Conservation (phyloP, 352 stramenopile species). For the Thalassiosira livingstoniorum region DNA sequence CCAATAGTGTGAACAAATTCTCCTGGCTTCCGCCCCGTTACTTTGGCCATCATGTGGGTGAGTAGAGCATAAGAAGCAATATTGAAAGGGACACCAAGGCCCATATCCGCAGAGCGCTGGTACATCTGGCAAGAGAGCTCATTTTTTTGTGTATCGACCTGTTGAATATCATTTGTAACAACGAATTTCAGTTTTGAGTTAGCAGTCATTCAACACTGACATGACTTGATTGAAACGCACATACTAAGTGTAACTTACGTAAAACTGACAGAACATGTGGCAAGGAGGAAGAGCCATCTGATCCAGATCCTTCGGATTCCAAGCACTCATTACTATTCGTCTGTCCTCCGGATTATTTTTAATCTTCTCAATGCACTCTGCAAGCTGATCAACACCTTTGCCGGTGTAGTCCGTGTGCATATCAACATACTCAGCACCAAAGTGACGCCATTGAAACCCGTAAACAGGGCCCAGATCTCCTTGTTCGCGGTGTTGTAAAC, state of each 20-base stretch:
- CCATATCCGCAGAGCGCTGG: slow-evolving; percentile 99
- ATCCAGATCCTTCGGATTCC: slow-evolving; percentile 97
- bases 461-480: slow-evolving; percentile 95
- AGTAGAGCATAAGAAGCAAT: slow-evolving; percentile 99
- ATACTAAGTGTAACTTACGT: slow-evolving; percentile 73
- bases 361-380: slow-evolving; percentile 98
- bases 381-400: slow-evolving; percentile 98
- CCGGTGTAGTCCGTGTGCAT: slow-evolving; percentile 98
- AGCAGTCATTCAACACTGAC: no score
- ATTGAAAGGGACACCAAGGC: slow-evolving; percentile 99
- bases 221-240: neutral
- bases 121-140: slow-evolving; percentile 98
- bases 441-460: slow-evolving; percentile 99
- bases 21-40: slow-evolving; percentile 91
- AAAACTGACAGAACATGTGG: slow-evolving; percentile 99
- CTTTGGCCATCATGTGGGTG: slow-evolving; percentile 96
- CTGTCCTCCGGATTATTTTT: slow-evolving; percentile 96
- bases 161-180: slow-evolving; percentile 12
- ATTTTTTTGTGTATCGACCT: slow-evolving; percentile 85
- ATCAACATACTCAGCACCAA: slow-evolving; percentile 97
- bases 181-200: no score
- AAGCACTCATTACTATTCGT: slow-evolving; percentile 98
- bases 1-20: slow-evolving; percentile 99
- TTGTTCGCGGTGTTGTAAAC: slow-evolving; percentile 93
- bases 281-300: slow-evolving; percentile 99